These are phyloP conservation scores for Turritis glabra DNA, from an alignment of 345 rosid species.

Conservation along the genomic window DNA sequence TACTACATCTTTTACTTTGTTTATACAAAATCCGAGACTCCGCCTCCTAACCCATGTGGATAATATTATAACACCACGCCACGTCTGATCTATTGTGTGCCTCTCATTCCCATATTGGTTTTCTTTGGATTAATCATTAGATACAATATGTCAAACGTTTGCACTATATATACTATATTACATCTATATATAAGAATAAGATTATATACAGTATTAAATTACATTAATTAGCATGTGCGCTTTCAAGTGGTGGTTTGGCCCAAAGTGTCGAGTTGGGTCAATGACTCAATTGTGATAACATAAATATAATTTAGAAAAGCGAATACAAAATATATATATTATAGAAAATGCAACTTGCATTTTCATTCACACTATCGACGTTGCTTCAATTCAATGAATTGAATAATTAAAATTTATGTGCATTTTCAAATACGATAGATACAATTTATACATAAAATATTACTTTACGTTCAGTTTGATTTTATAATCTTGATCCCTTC, in stretches of 20 bases:
- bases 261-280: constrained; percentile 16
- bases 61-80: constrained; percentile 8
- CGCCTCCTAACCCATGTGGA: neutral
- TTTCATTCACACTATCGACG: constrained; percentile 8
- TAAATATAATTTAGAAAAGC: neutral
- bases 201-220: neutral
- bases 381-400: neutral
- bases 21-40: neutral
- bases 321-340: neutral
- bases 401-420: neutral
- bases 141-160: constrained; percentile 24
- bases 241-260: constrained; percentile 33
- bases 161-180: neutral
- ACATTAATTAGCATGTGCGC: constrained; percentile 11
- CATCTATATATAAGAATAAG: neutral
- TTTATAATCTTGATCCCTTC: neutral
- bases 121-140: constrained; percentile 23
- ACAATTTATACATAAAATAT: neutral
- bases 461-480: neutral
- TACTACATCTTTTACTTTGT: no score
- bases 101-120: constrained; percentile 23
- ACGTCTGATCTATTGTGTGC: constrained; percentile 2
- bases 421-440: neutral
- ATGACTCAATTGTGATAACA: constrained; percentile 1
- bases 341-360: constrained; percentile 27